Percentiles rank a stretch among this genome's conserved stretches.
Conservation (phyloP, 768 basidiomycete genomes). For the Leccinellum luteum region DNA sequence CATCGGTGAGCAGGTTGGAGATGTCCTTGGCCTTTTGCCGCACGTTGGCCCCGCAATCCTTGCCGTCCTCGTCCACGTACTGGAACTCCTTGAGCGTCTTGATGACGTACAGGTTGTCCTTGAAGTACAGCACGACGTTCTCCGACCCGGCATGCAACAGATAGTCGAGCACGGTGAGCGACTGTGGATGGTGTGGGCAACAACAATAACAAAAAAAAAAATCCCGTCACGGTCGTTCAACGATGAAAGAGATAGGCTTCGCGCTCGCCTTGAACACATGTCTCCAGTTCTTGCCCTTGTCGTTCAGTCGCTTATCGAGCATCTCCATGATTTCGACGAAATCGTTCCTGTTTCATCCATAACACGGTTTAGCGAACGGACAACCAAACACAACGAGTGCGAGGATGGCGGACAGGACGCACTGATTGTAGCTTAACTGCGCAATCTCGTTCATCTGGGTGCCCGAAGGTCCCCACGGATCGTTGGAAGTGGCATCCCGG, state of each 20-base stretch:
- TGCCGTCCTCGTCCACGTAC: slow-evolving; percentile 90
- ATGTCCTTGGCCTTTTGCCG: slow-evolving; percentile 98
- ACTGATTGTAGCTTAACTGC: slow-evolving; percentile 97
- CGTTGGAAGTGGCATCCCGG: slow-evolving; percentile 94
- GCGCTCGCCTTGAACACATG: slow-evolving; percentile 93
- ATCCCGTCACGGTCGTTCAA: neutral
- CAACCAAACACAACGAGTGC: neutral
- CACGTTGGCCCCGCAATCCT: slow-evolving; percentile 98
- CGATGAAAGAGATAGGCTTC: neutral
- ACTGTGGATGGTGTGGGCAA: slow-evolving; percentile 47
- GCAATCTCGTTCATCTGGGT: slow-evolving; percentile 99
- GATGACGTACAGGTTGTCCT: slow-evolving; percentile 95
- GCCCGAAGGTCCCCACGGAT: slow-evolving; percentile 96
- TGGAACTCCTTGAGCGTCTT: slow-evolving; percentile 99
- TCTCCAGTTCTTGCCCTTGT: slow-evolving; percentile 99
- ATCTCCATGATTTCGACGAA: slow-evolving; percentile 99
- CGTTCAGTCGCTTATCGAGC: slow-evolving; percentile 96
- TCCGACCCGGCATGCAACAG: slow-evolving; percentile 95
- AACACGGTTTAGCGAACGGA: neutral
- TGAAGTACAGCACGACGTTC: slow-evolving; percentile 98
- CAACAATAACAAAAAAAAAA: neutral
- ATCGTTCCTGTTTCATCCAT: slow-evolving; percentile 58
- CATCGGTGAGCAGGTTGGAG: slow-evolving; percentile 87
- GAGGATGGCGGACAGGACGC: slow-evolving; percentile 27
- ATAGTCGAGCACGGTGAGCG: slow-evolving; percentile 93